Evolutionary conservation across 2,329 filamentous ascomycete genomes (phyloP).

Genomic region (Arachnomyces sp.): DNA sequence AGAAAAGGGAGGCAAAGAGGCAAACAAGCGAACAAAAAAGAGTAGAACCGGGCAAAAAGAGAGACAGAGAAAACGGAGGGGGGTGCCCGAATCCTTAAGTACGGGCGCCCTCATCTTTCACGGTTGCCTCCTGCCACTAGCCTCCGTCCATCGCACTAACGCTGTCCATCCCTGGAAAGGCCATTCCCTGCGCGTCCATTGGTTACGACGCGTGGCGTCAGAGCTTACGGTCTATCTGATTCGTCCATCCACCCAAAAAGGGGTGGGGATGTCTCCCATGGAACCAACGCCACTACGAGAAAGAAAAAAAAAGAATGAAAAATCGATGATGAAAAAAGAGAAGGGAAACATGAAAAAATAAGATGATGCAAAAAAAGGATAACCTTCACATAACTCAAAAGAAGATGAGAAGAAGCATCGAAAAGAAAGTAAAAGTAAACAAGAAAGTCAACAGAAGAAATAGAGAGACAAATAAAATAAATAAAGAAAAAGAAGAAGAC

Average conservation of each 20-base stretch:
- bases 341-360: too few species aligned
- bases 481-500: conserved; percentile 4
- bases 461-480: conserved; percentile 8
- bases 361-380: too few species aligned
- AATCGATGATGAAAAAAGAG: too few species aligned
- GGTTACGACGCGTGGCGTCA: conserved; percentile 20
- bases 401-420: too few species aligned
- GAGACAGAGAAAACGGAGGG: conserved; percentile 30
- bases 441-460: background rate
- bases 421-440: too few species aligned
- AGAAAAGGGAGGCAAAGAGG: conserved; percentile 9
- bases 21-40: conserved; percentile 7
- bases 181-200: conserved; percentile 25
- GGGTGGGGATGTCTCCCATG: too few species aligned
- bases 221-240: background rate
- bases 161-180: conserved; percentile 26
- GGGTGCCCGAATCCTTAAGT: conserved; percentile 38
- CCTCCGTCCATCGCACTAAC: conserved; percentile 29
- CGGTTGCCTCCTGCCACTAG: conserved; percentile 28
- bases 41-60: conserved; percentile 22
- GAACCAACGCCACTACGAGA: too few species aligned
- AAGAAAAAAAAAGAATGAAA: too few species aligned
- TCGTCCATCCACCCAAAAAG: too few species aligned
- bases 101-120: conserved; percentile 27
- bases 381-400: too few species aligned